A percentile compares a stretch with the other conserved stretches of the same genome.
Conservation (phyloP, 345 rosid species). For the Turnera subulata region DNA sequence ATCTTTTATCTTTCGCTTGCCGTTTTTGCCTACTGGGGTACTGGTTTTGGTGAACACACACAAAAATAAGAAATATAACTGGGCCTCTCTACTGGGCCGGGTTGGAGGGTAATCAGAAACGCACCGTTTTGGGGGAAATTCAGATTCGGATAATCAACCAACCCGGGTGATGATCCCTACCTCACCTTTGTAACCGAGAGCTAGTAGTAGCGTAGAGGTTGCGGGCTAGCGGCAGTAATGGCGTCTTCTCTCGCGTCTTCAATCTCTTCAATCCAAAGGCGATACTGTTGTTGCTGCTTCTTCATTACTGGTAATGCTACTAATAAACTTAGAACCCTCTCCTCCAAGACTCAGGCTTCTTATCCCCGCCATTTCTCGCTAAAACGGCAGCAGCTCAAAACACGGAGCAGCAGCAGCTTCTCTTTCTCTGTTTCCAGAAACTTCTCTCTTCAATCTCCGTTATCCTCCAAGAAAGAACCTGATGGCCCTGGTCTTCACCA, state of each 20-base stretch:
- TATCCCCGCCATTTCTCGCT: slow-evolving; percentile 12
- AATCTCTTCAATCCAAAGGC: slow-evolving; percentile 45
- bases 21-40: too few species aligned
- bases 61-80: too few species aligned
- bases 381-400: slow-evolving; percentile 14
- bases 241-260: slow-evolving; percentile 70
- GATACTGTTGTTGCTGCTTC: slow-evolving; percentile 37
- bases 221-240: slow-evolving; percentile 23
- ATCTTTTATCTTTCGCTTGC: too few species aligned
- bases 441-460: slow-evolving; percentile 42
- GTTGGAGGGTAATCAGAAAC: too few species aligned
- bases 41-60: too few species aligned
- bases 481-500: slow-evolving; percentile 52
- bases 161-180: too few species aligned
- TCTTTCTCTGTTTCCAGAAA: slow-evolving; percentile 37
- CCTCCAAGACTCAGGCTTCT: slow-evolving; percentile 26
- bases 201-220: too few species aligned
- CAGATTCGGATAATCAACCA: too few species aligned
- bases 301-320: slow-evolving; percentile 12
- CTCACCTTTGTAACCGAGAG: too few species aligned
- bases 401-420: slow-evolving; percentile 22
- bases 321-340: slow-evolving; percentile 26
- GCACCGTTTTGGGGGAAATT: too few species aligned
- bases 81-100: too few species aligned
- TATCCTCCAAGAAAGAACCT: slow-evolving; percentile 22